Evolutionary conservation across 768 basidiomycete species (phyloP).

Genomic region (Leccinum obscurum): DNA sequence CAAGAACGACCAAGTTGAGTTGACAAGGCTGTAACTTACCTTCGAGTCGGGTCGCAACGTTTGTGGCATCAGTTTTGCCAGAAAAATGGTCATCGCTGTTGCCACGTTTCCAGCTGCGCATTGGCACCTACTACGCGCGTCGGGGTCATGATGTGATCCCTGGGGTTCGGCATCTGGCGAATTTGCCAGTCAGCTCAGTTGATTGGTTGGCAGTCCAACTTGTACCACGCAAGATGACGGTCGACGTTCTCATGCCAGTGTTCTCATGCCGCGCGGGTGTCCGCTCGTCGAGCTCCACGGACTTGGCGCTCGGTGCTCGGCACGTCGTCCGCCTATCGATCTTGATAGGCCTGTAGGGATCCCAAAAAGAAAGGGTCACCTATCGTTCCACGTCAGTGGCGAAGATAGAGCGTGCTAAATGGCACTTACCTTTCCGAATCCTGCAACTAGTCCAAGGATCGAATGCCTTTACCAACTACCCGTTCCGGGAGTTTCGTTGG

Average conservation of each 20-base stretch:
- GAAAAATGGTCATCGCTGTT: not conserved
- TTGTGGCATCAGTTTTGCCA: not conserved
- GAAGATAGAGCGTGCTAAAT: not conserved
- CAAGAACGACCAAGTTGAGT: not conserved
- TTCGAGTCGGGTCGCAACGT: not conserved
- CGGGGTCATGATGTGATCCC: not conserved
- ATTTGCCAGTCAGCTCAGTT: not conserved
- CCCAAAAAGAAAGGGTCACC: not conserved
- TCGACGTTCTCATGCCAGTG: not conserved
- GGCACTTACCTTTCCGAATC: not conserved
- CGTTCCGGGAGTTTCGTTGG: not conserved
- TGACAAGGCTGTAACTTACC: not conserved
- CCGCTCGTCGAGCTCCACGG: not conserved
- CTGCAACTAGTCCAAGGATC: not conserved
- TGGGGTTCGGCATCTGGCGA: not conserved
- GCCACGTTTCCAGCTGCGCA: not conserved
- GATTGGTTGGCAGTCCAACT: not conserved
- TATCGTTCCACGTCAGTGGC: not conserved
- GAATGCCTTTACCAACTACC: not conserved
- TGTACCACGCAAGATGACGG: not conserved
- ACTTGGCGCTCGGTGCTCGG: not conserved
- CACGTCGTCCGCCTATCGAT: not conserved
- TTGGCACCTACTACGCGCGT: not conserved
- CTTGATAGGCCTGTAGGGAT: not conserved
- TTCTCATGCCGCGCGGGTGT: not conserved